Conservation (phyloP, 2,329 filamentous ascomycete species). For the Colletotrichum sp. region DNA sequence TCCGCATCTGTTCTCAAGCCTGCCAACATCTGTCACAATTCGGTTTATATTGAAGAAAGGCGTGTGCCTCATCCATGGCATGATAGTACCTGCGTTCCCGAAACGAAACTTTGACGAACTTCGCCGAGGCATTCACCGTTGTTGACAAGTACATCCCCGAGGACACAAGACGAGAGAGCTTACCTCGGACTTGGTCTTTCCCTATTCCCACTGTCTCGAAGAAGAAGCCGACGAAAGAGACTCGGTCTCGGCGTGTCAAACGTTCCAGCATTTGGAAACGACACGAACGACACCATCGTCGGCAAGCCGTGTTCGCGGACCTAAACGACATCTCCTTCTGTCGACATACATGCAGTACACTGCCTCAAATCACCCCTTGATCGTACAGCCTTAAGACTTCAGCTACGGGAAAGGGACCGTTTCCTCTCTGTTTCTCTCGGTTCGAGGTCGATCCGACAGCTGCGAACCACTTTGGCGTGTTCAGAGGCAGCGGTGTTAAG, state of each 20-base stretch:
- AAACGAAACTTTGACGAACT: constrained; percentile 25
- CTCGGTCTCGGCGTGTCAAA: background rate
- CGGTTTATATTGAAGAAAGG: constrained; percentile 6
- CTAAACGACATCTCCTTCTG: background rate
- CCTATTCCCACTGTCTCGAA: constrained; percentile 21
- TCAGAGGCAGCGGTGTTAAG: constrained; percentile 26
- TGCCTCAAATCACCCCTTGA: constrained; percentile 2
- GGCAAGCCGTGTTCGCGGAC: background rate
- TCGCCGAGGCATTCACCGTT: background rate
- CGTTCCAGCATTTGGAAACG: background rate
- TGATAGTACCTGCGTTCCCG: constrained; percentile 20
- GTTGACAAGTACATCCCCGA: background rate
- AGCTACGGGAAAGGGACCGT: background rate
- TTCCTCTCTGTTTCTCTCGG: constrained; percentile 23
- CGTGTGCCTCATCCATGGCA: constrained; percentile 18
- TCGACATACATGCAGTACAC: constrained; percentile 2
- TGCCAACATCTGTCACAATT: constrained; percentile 7
- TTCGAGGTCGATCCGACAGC: constrained; percentile 24
- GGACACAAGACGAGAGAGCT: constrained; percentile 26
- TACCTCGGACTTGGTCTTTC: constrained; percentile 16
- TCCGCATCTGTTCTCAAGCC: background rate
- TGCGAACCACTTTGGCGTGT: constrained; percentile 23
- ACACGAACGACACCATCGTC: constrained; percentile 1
- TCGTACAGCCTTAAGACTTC: constrained; percentile 5
- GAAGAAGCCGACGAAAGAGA: background rate